Evolutionary conservation across 2,329 filamentous ascomycete genomes (phyloP), one percentile per base, ranked within the genome.

Genomic region (Aureobasidium sp.): DNA sequence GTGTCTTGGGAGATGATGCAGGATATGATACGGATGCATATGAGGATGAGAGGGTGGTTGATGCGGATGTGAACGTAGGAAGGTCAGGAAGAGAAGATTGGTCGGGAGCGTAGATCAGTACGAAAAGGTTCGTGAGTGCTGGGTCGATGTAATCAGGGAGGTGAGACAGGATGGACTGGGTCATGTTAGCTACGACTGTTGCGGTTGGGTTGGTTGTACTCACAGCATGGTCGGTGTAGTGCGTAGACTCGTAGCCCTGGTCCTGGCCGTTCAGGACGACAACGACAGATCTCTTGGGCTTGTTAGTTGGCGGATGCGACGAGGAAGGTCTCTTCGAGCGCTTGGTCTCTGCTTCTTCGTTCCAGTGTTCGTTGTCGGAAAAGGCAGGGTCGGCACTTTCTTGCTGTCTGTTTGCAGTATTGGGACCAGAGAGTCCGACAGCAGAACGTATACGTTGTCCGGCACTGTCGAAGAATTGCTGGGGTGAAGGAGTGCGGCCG

Each of bases 201-300:
- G 41, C 39, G 3, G 29, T 25, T 3, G 52, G 14, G 14, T 15
- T 25, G 34, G 57, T 1, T 31, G 39, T 27, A 79, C 89, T 76
- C 84, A 96, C 91, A 60, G 90, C 90, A 75, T 95, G 89, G 72
- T 95, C 89, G 65, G 89, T 84, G 69, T 73, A 71, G 68, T 78
- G 86, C 78, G 63, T 79, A 76, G 70, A 83, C 36, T 78, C 76
- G 44, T 85, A 84, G 47, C 85, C 69, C 20, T 70, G 75, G 70
- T 94, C 90, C 4, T 94, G 89, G 4, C 92, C 91, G 62, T 90
- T 95, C 14, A 97, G 86, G 15, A 97, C 88, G 68, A 97, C 84
- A 8, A 87, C 91, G n/a, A 97, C 89, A 0, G 86, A 91, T 79
- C 87, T 94, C 70, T 75, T 74, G 62, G 71, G 71, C 61, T 65